These are phyloP conservation scores for Isabelozyma pseudorhagii DNA, from an alignment of 805 yeast genomes.

Conservation along the genomic window DNA sequence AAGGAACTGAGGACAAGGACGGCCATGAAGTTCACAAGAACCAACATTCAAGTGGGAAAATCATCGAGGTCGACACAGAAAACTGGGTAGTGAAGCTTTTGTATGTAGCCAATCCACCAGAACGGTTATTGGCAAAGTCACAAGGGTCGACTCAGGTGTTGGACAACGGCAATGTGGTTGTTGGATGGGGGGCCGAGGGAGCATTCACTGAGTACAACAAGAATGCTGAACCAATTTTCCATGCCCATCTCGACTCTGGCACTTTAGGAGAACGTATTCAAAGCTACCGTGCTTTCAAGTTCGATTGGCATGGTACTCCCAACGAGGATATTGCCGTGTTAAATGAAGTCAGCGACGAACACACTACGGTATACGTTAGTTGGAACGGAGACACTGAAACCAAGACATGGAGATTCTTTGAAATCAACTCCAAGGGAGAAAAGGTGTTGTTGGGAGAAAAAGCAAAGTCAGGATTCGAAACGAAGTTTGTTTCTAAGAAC, in stretches of 20 bases:
- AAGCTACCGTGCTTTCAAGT: slow-evolving; percentile 35
- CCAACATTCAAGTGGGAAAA: slow-evolving; percentile 28
- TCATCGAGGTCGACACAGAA: slow-evolving; percentile 27
- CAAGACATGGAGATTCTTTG: slow-evolving; percentile 23
- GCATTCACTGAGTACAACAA: slow-evolving; percentile 31
- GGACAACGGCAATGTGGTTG: slow-evolving; percentile 29
- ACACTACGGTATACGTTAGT: slow-evolving; percentile 22
- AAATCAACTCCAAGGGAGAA: slow-evolving; percentile 8
- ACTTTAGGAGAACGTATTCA: slow-evolving; percentile 19
- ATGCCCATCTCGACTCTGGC: slow-evolving; percentile 30
- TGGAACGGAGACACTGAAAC: slow-evolving; percentile 41
- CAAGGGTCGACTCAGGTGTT: slow-evolving; percentile 32
- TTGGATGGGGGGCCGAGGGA: slow-evolving; percentile 38
- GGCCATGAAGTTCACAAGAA: slow-evolving; percentile 19
- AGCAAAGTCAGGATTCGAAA: slow-evolving; percentile 26
- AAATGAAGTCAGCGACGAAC: slow-evolving; percentile 12
- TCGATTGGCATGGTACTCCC: slow-evolving; percentile 31
- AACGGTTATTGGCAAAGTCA: slow-evolving; percentile 21
- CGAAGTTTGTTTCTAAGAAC: slow-evolving; percentile 6
- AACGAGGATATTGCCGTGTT: slow-evolving; percentile 27
- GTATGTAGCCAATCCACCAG: slow-evolving; percentile 20
- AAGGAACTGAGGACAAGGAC: slow-evolving; percentile 27
- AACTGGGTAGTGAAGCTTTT: slow-evolving; percentile 23
- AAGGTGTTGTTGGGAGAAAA: slow-evolving; percentile 12
- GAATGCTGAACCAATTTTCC: slow-evolving; percentile 26